A percentile compares a stretch with the other conserved stretches of the same genome.
These are phyloP conservation scores for Oryza coarctata DNA, from an alignment of 176 grass and related monocot genomes.

Conservation along the genomic window DNA sequence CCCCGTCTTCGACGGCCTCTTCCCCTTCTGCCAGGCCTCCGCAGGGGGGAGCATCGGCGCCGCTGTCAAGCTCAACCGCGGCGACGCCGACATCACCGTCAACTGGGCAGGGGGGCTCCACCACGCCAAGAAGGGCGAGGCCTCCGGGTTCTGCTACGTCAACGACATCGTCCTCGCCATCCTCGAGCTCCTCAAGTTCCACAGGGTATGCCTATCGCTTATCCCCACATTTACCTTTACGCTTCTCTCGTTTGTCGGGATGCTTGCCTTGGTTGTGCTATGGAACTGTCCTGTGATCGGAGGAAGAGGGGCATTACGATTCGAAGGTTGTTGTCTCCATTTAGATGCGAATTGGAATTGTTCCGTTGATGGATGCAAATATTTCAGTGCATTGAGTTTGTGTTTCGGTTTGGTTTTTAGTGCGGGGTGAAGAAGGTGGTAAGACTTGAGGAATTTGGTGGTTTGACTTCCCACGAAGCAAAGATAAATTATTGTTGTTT, in stretches of 20 bases:
- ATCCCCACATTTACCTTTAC: not conserved
- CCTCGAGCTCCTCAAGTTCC: conserved; percentile 90
- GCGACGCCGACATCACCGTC: conserved; percentile 76
- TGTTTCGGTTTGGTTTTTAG: not conserved
- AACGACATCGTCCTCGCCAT: conserved; percentile 91
- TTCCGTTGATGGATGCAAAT: not conserved
- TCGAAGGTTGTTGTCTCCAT: conserved; percentile 11
- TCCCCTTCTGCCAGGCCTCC: conserved; percentile 78
- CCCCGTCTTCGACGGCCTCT: conserved; percentile 89
- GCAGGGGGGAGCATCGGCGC: conserved; percentile 81
- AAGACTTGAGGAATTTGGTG: not conserved
- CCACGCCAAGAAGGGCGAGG: conserved; percentile 87
- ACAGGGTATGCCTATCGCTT: conserved; percentile 41
- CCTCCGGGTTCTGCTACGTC: conserved; percentile 88
- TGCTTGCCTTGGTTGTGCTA: not conserved
- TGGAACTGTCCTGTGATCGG: conserved; percentile 11
- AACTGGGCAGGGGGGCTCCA: conserved; percentile 93
- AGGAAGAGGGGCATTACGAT: not conserved
- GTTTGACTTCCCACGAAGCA: not conserved
- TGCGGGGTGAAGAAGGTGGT: not conserved
- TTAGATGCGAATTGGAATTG: conserved; percentile 8
- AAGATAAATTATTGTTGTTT: not conserved
- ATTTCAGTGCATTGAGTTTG: not conserved
- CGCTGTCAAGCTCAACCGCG: conserved; percentile 82
- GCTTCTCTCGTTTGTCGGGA: not conserved